Conservation (phyloP, 352 stramenopile genomes). For the Pythium oligandrum region DNA sequence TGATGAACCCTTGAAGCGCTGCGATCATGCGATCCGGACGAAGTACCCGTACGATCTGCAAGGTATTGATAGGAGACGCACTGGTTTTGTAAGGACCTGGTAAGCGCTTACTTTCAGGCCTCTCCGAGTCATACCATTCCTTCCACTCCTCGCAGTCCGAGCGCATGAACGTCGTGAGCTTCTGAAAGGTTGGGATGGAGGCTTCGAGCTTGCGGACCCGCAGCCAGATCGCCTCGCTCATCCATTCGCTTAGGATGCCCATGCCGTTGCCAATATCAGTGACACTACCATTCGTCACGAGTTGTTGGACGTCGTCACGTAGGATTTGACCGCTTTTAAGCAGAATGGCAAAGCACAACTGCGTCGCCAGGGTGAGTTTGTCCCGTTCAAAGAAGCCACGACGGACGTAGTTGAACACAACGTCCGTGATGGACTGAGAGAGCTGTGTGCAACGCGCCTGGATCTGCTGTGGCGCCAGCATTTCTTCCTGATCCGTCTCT, state of each 20-base stretch:
- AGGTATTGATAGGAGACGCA: constrained; percentile 42
- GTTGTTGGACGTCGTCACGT: constrained; percentile 56
- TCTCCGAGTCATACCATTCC: constrained; percentile 91
- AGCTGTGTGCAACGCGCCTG: constrained; percentile 48
- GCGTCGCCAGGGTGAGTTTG: constrained; percentile 90
- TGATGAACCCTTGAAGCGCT: constrained; percentile 62
- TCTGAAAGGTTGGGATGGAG: constrained; percentile 80
- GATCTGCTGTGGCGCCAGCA: constrained; percentile 48
- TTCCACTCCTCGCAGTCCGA: constrained; percentile 94
- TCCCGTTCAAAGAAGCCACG: constrained; percentile 92
- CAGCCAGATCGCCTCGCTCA: constrained; percentile 84
- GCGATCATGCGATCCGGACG: constrained; percentile 81
- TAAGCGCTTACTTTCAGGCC: constrained; percentile 86
- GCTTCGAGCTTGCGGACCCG: constrained; percentile 89
- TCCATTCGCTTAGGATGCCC: constrained; percentile 91
- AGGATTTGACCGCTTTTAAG: constrained; percentile 64
- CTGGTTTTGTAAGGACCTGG: constrained; percentile 77
- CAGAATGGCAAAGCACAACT: constrained; percentile 91
- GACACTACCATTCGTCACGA: constrained; percentile 53
- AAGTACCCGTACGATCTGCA: constrained; percentile 79
- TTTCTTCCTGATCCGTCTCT: constrained; percentile 61
- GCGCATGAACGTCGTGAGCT: constrained; percentile 93
- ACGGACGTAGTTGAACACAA: constrained; percentile 95
- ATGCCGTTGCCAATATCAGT: constrained; percentile 58
- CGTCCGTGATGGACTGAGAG: constrained; percentile 64